phyloP scores from a whole-genome alignment of 2,329 filamentous ascomycete species.

The Calonectria pseudoturangicola region DNA sequence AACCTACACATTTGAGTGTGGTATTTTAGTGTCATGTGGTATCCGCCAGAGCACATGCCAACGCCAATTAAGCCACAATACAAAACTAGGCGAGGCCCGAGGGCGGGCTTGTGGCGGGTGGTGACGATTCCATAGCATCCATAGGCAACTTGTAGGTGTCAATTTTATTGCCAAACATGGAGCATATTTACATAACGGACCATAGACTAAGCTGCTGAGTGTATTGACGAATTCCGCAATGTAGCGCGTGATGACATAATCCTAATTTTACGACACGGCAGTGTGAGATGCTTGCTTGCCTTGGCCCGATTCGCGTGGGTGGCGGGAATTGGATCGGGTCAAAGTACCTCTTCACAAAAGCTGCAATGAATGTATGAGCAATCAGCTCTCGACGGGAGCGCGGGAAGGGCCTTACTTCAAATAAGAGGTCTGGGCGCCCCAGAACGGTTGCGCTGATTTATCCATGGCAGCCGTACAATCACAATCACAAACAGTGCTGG shows the following conservation, averaged over 20 bases:
- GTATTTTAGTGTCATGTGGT: constrained; percentile 60
- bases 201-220: constrained; percentile 63
- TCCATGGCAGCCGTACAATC: constrained; percentile 5
- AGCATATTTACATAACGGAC: constrained; percentile 39
- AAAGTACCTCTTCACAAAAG: constrained; percentile 57
- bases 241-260: constrained; percentile 65
- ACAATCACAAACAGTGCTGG: not conserved
- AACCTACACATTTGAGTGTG: constrained; percentile 60
- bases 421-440: constrained; percentile 58
- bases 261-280: constrained; percentile 43
- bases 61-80: constrained; percentile 63
- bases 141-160: constrained; percentile 57
- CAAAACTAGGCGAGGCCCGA: constrained; percentile 56
- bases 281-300: constrained; percentile 23
- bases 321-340: not conserved
- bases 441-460: constrained; percentile 48
- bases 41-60: constrained; percentile 57
- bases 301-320: not conserved
- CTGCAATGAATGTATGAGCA: constrained; percentile 37
- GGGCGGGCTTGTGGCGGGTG: constrained; percentile 37
- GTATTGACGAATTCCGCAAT: constrained; percentile 68
- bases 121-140: constrained; percentile 61
- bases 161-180: constrained; percentile 17
- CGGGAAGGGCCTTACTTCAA: constrained; percentile 52
- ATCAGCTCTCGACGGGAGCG: not conserved